phyloP scores from a whole-genome alignment of 768 basidiomycete genomes.

The Macrolepiota dolichaula region DNA sequence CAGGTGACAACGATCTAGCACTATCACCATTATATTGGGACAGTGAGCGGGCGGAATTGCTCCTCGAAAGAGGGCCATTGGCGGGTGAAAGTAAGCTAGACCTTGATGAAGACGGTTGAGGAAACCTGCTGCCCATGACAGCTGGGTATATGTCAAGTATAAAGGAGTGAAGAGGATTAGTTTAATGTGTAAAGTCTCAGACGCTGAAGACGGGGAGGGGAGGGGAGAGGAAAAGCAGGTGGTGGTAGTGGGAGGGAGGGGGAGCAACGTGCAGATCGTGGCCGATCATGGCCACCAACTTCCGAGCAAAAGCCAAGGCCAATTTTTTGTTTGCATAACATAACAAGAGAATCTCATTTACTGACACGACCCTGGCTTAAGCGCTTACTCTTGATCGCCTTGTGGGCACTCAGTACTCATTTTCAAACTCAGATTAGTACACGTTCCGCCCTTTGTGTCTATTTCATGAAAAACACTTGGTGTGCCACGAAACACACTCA shows the following conservation, averaged over 20 bases:
- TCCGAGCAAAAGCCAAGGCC: neutral
- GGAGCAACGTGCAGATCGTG: neutral
- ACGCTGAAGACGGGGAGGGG: neutral
- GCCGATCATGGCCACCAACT: neutral
- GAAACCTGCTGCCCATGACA: constrained; percentile 8
- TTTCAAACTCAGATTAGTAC: too few species aligned
- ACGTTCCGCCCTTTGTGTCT: too few species aligned
- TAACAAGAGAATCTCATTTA: neutral
- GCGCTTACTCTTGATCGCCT: too few species aligned
- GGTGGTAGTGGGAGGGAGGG: neutral
- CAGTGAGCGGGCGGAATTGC: neutral
- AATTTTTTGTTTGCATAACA: neutral
- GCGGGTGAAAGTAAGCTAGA: constrained; percentile 11
- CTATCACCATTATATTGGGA: neutral
- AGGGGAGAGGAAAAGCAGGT: neutral
- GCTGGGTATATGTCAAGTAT: neutral
- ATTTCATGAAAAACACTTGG: too few species aligned
- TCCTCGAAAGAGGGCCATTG: neutral
- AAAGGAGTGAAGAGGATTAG: neutral
- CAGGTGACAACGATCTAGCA: constrained; percentile 10
- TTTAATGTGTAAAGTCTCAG: neutral
- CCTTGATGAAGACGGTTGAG: constrained; percentile 2
- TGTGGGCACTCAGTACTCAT: too few species aligned
- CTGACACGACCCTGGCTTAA: neutral
- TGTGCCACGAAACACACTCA: neutral